These are phyloP conservation scores for Microbotryum intermedium DNA, from an alignment of 1,284 basidiomycete species.

Conservation along the genomic window DNA sequence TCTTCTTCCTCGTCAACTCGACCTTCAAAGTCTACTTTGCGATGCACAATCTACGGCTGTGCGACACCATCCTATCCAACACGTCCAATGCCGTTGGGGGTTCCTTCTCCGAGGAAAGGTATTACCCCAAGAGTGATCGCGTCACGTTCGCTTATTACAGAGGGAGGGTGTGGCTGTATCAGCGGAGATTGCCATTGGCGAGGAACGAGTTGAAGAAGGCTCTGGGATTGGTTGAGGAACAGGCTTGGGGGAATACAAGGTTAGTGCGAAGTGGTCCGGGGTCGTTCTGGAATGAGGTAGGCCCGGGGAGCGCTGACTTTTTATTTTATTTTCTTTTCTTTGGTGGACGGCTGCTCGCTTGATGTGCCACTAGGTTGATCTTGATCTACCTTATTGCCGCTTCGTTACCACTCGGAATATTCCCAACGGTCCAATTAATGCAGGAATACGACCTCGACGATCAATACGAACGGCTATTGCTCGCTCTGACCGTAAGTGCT, in stretches of 20 bases:
- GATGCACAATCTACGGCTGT: constrained; percentile 42
- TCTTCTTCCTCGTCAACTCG: constrained; percentile 35
- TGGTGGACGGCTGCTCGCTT: not conserved
- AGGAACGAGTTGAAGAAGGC: constrained; percentile 38
- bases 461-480: constrained; percentile 31
- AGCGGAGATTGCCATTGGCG: constrained; percentile 38
- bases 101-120: constrained; percentile 29
- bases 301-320: too few species aligned
- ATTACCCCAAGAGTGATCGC: constrained; percentile 39
- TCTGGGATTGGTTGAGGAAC: constrained; percentile 36
- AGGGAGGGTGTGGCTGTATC: constrained; percentile 40
- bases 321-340: too few species aligned
- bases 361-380: constrained; percentile 32
- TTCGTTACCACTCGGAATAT: constrained; percentile 39
- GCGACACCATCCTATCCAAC: constrained; percentile 43
- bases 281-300: too few species aligned
- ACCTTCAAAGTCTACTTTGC: constrained; percentile 36
- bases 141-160: constrained; percentile 42
- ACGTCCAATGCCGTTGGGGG: constrained; percentile 37
- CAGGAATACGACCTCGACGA: constrained; percentile 32
- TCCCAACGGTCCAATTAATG: constrained; percentile 36
- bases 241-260: constrained; percentile 35
- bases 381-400: constrained; percentile 39
- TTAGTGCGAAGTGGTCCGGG: constrained; percentile 10
- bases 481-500: constrained; percentile 13